These are phyloP conservation scores for Atkinsonella hypoxylon DNA, from an alignment of 2,329 filamentous ascomycete genomes.

Conservation along the genomic window DNA sequence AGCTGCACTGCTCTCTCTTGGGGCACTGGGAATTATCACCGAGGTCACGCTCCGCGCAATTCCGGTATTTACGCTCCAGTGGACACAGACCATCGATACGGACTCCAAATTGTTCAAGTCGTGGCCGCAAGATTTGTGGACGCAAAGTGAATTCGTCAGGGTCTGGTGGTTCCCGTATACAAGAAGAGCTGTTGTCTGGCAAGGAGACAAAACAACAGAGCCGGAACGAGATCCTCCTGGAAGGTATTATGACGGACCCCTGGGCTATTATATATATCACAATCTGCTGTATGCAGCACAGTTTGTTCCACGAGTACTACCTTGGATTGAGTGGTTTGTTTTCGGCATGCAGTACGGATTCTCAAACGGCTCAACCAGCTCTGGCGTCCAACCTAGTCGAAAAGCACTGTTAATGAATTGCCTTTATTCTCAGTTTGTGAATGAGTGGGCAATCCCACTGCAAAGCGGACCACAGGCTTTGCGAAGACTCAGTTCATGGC, in stretches of 20 bases:
- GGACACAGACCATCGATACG: constrained; percentile 67
- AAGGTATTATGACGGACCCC: constrained; percentile 67
- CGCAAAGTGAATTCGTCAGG: constrained; percentile 72
- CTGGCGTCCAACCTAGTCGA: constrained; percentile 70
- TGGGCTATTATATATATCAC: constrained; percentile 88
- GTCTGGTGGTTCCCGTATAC: constrained; percentile 98
- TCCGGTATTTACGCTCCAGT: constrained; percentile 71
- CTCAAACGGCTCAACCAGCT: constrained; percentile 51
- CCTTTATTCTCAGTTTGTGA: constrained; percentile 95
- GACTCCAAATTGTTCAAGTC: constrained; percentile 55
- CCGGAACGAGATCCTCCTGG: constrained; percentile 44
- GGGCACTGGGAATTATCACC: constrained; percentile 80
- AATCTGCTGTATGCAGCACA: constrained; percentile 74
- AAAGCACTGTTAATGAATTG: constrained; percentile 90
- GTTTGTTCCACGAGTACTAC: constrained; percentile 65
- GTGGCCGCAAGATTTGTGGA: constrained; percentile 73
- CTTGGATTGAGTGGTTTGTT: constrained; percentile 89
- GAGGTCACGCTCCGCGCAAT: constrained; percentile 79
- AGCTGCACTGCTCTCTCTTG: constrained; percentile 76
- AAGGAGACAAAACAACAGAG: constrained; percentile 64
- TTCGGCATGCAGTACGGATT: constrained; percentile 98
- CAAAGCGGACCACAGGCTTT: constrained; percentile 79
- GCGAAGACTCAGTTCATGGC: constrained; percentile 71
- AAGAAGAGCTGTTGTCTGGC: constrained; percentile 78
- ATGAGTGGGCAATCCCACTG: constrained; percentile 92